These are phyloP conservation scores for Cryphonectria naterciae DNA, from an alignment of 2,329 filamentous ascomycete genomes.

Conservation along the genomic window DNA sequence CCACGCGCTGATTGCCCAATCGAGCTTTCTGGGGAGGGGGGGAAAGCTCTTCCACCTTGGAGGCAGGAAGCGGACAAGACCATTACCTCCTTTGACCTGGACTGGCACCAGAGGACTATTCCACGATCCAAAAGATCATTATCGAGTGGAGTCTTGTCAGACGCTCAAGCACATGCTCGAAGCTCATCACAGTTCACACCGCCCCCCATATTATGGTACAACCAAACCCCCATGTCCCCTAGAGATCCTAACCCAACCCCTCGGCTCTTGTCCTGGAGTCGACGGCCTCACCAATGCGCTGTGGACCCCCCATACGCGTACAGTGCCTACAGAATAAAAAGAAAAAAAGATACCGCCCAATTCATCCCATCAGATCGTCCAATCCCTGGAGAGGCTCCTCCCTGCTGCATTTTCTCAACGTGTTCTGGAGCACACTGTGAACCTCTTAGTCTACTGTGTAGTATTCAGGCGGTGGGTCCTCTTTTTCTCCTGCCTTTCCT, in stretches of 20 bases:
- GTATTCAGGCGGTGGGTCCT: slow-evolving; percentile 18
- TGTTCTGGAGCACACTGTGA: slow-evolving; percentile 25
- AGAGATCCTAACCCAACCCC: slow-evolving; percentile 10
- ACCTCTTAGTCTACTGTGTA: background rate
- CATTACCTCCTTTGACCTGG: slow-evolving; percentile 11
- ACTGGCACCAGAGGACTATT: slow-evolving; percentile 12
- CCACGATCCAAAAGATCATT: background rate
- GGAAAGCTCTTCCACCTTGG: slow-evolving; percentile 11
- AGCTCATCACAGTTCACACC: slow-evolving; percentile 14
- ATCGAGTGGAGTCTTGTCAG: slow-evolving; percentile 23
- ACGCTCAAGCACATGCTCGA: background rate
- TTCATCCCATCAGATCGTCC: slow-evolving; percentile 12
- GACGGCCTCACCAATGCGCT: slow-evolving; percentile 24
- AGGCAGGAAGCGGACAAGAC: background rate
- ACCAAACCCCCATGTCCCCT: too few species aligned
- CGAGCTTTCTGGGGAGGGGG: slow-evolving; percentile 11
- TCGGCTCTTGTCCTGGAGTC: slow-evolving; percentile 6
- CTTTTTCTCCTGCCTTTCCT: background rate
- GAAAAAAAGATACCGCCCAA: background rate
- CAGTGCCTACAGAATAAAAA: slow-evolving; percentile 15
- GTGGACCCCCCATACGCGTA: slow-evolving; percentile 21
- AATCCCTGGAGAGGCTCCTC: slow-evolving; percentile 3
- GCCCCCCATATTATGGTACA: background rate
- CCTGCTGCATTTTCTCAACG: slow-evolving; percentile 17
- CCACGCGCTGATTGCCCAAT: slow-evolving; percentile 19